These are phyloP conservation scores for Oenanthe javanica DNA, from an alignment of 140 eudicot genomes.

Conservation along the genomic window DNA sequence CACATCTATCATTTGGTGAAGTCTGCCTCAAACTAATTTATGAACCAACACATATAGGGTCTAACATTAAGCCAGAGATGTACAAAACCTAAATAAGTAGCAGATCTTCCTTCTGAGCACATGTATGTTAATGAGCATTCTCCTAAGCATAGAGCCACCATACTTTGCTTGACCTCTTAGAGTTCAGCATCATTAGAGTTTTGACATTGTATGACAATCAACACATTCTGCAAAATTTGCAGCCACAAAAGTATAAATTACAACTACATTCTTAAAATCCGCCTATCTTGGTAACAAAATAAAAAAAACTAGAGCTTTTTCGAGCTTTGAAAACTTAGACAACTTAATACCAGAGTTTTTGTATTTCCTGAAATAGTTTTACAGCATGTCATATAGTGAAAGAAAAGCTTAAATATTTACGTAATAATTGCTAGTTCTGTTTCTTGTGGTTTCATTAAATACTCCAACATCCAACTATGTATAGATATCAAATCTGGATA, in stretches of 20 bases:
- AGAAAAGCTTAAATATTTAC: neutral
- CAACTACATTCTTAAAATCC: neutral
- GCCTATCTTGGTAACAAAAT: neutral
- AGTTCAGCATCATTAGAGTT: neutral
- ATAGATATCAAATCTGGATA: neutral
- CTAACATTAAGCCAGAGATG: neutral
- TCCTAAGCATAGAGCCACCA: neutral
- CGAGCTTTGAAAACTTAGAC: neutral
- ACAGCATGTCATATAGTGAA: neutral
- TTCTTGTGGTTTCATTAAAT: neutral
- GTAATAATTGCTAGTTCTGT: neutral
- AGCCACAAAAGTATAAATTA: neutral
- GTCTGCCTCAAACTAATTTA: neutral
- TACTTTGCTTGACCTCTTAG: slow-evolving; percentile 4
- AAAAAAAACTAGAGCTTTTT: neutral
- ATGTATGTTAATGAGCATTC: neutral
- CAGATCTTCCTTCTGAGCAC: neutral
- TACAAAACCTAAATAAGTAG: neutral
- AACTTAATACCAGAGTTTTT: neutral
- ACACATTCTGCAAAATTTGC: neutral
- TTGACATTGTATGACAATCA: neutral
- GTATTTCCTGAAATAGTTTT: neutral
- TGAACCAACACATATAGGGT: neutral
- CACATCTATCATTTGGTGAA: neutral
- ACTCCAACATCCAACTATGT: neutral